Evolutionary conservation across 2,329 filamentous ascomycete genomes (phyloP), one percentile per base, ranked within the genome.

Genomic region (Sclerotinia sclerotiorum): DNA sequence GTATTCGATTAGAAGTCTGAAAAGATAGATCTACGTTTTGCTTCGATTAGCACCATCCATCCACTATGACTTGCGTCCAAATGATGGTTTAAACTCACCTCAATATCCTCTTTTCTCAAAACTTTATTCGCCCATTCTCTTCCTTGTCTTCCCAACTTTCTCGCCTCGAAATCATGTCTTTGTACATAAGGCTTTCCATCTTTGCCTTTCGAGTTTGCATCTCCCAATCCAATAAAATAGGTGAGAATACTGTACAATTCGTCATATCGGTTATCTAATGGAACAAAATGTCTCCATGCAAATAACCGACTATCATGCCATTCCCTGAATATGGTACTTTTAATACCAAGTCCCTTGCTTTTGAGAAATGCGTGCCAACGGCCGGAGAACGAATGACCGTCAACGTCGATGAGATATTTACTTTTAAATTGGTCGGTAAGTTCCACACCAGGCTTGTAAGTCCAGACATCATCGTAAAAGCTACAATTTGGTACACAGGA

Each of bases 271-370:
- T 86, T 90, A 76, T 93, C 90, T 84, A 94, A 88, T 21, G 92
- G 92, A 2, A 93, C 88, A 74, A 92, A 94, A 78, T 95, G 92
- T 74, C 87, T 87, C 91, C 92, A 95, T 0, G 90, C 84, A 2
- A 92, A 81, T 1, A 94, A 81, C 3, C 91, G 84, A 56, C 84
- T 85, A 76, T 94, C 91, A 75, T 94, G 91, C 92, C 91, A 95
- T 77, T 95, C 92, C 27, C 86, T 84, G 79, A 89, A 95, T 29
- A 94, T 81, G 0, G 91, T 93, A 7, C 89, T 87, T 80, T 94
- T 95, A 79, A 95, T 86, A 0, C 90, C 90, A 11, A 94, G 78
- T 21, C 86, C 88, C 2, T 87, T 90, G 42, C 87, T 90, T 46
- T 85, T 83, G 32, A 94, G 80, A 77, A 94, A 93, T 0, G 85